Evolutionary conservation across 1,139 yeast genomes (phyloP).

Genomic region (Blastobotrys serpentis): DNA sequence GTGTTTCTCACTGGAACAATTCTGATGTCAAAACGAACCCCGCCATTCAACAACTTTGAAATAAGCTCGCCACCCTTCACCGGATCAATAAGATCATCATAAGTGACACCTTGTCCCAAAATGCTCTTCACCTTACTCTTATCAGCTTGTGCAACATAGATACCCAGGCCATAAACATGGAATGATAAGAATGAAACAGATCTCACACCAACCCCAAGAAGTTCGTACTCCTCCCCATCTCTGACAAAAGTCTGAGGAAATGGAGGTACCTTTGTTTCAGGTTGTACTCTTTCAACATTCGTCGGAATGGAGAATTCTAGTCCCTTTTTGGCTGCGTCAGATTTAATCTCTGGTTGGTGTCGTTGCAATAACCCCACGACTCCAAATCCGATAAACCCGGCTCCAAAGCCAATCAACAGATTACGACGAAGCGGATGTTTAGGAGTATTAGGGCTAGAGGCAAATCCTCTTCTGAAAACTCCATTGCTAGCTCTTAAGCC

Average conservation of each 20-base stretch:
- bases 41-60: slow-evolving; percentile 55
- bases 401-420: slow-evolving; percentile 1
- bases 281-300: slow-evolving; percentile 28
- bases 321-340: not conserved
- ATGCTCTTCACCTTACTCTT: slow-evolving; percentile 47
- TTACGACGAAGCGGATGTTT: not conserved
- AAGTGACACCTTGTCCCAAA: slow-evolving; percentile 39
- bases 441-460: not conserved
- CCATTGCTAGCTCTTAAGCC: not conserved
- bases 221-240: slow-evolving; percentile 41
- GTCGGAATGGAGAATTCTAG: slow-evolving; percentile 9
- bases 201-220: slow-evolving; percentile 79
- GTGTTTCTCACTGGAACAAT: slow-evolving; percentile 87
- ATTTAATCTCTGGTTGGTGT: not conserved
- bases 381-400: slow-evolving; percentile 3
- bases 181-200: slow-evolving; percentile 78
- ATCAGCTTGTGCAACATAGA: slow-evolving; percentile 68
- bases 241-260: slow-evolving; percentile 32
- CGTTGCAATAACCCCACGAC: not conserved
- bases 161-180: slow-evolving; percentile 83
- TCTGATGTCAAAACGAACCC: slow-evolving; percentile 64
- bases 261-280: slow-evolving; percentile 37
- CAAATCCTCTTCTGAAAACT: not conserved
- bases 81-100: slow-evolving; percentile 49
- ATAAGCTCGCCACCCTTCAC: slow-evolving; percentile 55